Evolutionary conservation across 148 eudicot genomes (phyloP).

Genomic region (Drosera capensis): DNA sequence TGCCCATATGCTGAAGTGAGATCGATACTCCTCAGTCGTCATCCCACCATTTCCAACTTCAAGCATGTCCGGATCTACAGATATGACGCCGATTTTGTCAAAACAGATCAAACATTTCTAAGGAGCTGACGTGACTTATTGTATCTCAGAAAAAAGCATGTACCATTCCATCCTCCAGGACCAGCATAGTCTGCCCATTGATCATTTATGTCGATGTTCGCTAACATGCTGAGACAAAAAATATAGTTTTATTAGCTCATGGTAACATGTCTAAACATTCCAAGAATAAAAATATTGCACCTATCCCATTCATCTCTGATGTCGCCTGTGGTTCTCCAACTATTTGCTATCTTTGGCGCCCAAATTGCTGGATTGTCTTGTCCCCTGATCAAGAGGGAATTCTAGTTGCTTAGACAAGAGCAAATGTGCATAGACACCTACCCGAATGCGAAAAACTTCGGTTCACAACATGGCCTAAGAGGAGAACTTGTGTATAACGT

Average conservation of each 20-base stretch:
- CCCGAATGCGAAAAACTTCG: neutral
- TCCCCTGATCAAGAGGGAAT: constrained; percentile 35
- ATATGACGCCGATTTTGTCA: neutral
- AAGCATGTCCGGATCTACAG: constrained; percentile 84
- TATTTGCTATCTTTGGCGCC: constrained; percentile 50
- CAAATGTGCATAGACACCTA: neutral
- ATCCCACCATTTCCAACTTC: constrained; percentile 98
- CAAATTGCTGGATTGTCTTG: constrained; percentile 67
- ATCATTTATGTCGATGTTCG: constrained; percentile 57
- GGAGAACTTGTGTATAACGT: constrained; percentile 9
- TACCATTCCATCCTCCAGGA: constrained; percentile 94
- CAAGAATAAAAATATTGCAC: constrained; percentile 12
- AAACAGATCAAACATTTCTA: neutral
- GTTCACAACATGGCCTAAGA: neutral
- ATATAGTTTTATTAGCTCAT: neutral
- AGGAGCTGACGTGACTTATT: neutral
- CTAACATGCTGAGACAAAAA: constrained; percentile 29
- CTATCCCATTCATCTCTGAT: constrained; percentile 58
- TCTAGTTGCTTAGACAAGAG: neutral
- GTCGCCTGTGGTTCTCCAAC: constrained; percentile 92
- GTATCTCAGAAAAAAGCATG: neutral
- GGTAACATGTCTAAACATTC: neutral
- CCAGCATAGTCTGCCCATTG: constrained; percentile 53
- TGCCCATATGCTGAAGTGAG: constrained; percentile 97
- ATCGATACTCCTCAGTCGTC: constrained; percentile 57